Evolutionary conservation across 768 basidiomycete genomes (phyloP), one percentile per base, ranked within the genome.

Genomic region (Fomitopsis serialis): DNA sequence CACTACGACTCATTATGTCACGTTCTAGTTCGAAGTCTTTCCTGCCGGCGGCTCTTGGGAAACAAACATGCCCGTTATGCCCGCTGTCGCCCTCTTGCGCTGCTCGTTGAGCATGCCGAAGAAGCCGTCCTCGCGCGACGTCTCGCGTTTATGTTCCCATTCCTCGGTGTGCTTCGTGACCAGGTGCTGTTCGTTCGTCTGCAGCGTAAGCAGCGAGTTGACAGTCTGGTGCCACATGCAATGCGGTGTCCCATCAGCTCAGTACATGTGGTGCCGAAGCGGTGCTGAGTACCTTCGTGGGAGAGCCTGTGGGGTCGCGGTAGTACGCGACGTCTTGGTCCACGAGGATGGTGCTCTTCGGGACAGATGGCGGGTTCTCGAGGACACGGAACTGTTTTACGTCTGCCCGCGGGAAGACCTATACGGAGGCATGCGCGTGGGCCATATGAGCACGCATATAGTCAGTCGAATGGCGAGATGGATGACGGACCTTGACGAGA

Each of bases 291-390:
- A 70, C 72, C 66, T 78, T 78, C n/a, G 69, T 75, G 0, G 78
- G 75, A 9, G 68, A 65, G 15, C 67, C 60, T 2, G 70, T 61
- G 1, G 69, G 61, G 47, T 73, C 64, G 15, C 72, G 69, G 61
- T 63, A 77, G 58, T 78, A 78, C 0, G 71, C 63, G 4, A 79
- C 75, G 51, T 79, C 75, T 58, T 74, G 76, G 58, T 77, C 75
- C 45, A 78, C 73, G 29, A 78, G 66, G 24, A 78, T 66, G 11
- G 66, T 70, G 53, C 63, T 73, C 36, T 66, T 57, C 15, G 71
- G 67, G 5, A 73, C 57, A 8, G 63, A 67, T 2, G 68, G 49
- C 2, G 77, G 76, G 45, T 72, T 77, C 56, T 73, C 49, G 8
- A 78, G 61, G 17, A 78, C 42, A 8, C 74, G 71, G 55, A 77